Evolutionary conservation across 345 rosid species (phyloP).

Genomic region (Gossypium longicalyx): DNA sequence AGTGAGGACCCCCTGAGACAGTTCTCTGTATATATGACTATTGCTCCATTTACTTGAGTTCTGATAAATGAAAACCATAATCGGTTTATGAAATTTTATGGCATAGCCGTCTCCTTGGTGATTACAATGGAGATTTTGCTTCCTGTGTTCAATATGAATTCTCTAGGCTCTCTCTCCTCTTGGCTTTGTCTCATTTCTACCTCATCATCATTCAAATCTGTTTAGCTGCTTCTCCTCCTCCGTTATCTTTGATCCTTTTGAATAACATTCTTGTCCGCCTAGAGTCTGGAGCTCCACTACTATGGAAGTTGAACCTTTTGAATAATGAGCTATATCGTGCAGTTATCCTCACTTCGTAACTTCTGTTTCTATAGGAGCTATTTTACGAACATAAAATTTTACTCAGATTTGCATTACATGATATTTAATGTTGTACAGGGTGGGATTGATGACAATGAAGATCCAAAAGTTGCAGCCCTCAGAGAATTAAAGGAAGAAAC

Average conservation of each 20-base stretch:
- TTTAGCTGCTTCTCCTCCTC: neutral
- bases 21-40: neutral
- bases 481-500: slow-evolving; percentile 95
- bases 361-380: neutral
- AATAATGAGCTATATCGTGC: neutral
- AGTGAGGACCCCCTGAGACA: neutral
- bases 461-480: slow-evolving; percentile 75
- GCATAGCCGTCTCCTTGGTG: neutral
- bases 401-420: neutral
- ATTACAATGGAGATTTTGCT: neutral
- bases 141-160: neutral
- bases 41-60: neutral
- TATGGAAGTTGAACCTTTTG: neutral
- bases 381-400: neutral
- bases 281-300: neutral
- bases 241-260: neutral
- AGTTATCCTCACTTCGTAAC: neutral
- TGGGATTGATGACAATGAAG: slow-evolving; percentile 86
- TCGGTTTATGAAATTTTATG: neutral
- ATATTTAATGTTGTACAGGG: slow-evolving; percentile 43
- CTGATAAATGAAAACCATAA: neutral
- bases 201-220: neutral
- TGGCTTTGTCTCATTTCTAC: neutral
- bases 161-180: neutral
- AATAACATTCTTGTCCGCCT: neutral